Percentiles rank a stretch among this genome's conserved stretches.
These are phyloP conservation scores for Geranium incanum DNA, from an alignment of 441 rosid species.

Conservation along the genomic window DNA sequence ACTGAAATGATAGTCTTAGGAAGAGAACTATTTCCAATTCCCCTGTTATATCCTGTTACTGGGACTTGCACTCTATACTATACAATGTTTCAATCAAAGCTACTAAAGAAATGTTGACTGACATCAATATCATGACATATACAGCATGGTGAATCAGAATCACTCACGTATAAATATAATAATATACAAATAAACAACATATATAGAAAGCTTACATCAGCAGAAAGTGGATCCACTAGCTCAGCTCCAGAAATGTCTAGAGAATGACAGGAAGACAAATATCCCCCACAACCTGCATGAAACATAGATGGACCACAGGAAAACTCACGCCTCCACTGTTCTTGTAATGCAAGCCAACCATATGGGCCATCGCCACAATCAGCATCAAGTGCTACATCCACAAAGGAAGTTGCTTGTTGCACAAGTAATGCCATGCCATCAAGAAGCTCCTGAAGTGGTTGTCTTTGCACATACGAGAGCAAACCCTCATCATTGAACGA, in stretches of 20 bases:
- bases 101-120: not conserved
- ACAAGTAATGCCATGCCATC: constrained; percentile 85
- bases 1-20: not conserved
- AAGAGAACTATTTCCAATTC: not conserved
- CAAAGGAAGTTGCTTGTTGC: constrained; percentile 98
- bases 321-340: constrained; percentile 91
- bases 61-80: not conserved
- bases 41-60: not conserved
- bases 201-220: constrained; percentile 58
- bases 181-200: constrained; percentile 1
- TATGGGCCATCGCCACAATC: constrained; percentile 94
- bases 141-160: not conserved
- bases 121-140: not conserved
- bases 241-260: constrained; percentile 92
- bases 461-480: constrained; percentile 81
- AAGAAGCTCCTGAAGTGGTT: constrained; percentile 90
- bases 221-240: constrained; percentile 92
- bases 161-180: not conserved
- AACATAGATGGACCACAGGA: constrained; percentile 95
- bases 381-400: constrained; percentile 89
- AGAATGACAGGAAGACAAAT: constrained; percentile 93
- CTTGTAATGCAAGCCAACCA: constrained; percentile 99
- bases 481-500: constrained; percentile 73
- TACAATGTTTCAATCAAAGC: constrained; percentile 2
- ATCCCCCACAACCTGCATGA: constrained; percentile 99